These are phyloP conservation scores for Basidioascus undulatus DNA, from an alignment of 768 basidiomycete species.

Conservation along the genomic window DNA sequence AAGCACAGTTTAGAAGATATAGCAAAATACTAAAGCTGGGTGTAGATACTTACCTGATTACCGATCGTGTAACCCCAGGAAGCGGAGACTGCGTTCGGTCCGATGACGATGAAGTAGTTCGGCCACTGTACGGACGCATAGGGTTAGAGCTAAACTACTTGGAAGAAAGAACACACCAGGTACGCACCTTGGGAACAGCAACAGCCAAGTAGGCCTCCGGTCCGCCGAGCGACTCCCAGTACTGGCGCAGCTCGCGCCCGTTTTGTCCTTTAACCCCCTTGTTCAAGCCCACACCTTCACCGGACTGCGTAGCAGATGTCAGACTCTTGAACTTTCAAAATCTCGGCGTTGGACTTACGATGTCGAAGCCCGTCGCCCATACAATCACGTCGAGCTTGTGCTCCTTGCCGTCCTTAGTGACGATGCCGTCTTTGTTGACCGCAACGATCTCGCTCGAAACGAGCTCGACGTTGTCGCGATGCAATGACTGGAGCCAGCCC, in stretches of 20 bases:
- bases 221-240: constrained; percentile 4
- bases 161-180: neutral
- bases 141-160: neutral
- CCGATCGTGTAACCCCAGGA: constrained; percentile 5
- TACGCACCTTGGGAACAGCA: neutral
- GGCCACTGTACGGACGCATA: neutral
- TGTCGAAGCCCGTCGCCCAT: constrained; percentile 10
- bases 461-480: constrained; percentile 30
- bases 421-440: constrained; percentile 6
- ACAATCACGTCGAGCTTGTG: constrained; percentile 6
- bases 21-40: neutral
- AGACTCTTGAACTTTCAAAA: too few relatives aligned
- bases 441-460: constrained; percentile 1
- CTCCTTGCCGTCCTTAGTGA: constrained; percentile 1
- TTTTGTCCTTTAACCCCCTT: constrained; percentile 5
- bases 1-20: too few relatives aligned
- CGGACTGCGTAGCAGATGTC: too few relatives aligned
- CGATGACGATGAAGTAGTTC: constrained; percentile 8
- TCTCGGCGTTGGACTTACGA: too few relatives aligned
- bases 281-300: constrained; percentile 9
- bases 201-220: constrained; percentile 6
- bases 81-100: constrained; percentile 6
- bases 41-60: constrained; percentile 1
- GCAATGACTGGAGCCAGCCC: constrained; percentile 30
- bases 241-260: constrained; percentile 3